Percentiles rank a stretch among this genome's conserved stretches.
These are phyloP conservation scores for Vanilla planifolia DNA, from an alignment of 106 monocot species.

Conservation along the genomic window DNA sequence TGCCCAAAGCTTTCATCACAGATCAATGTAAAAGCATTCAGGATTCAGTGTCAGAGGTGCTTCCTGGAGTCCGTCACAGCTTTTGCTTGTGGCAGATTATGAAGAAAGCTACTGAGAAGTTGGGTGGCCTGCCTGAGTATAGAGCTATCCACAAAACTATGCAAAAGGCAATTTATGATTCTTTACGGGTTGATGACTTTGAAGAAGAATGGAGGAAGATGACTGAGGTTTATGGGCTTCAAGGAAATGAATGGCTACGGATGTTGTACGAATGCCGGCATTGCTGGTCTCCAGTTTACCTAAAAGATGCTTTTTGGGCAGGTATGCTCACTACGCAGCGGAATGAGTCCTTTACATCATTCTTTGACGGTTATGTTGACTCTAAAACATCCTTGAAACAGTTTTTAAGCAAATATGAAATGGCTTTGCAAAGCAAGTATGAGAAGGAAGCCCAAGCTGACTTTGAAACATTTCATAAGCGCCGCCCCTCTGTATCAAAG, in stretches of 20 bases:
- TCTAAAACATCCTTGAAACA: constrained; percentile 36
- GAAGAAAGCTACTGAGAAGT: constrained; percentile 35
- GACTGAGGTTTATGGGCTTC: constrained; percentile 44
- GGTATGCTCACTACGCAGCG: constrained; percentile 40
- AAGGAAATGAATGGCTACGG: constrained; percentile 42
- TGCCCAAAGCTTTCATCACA: constrained; percentile 40
- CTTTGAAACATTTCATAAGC: constrained; percentile 55
- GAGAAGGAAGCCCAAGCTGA: constrained; percentile 64
- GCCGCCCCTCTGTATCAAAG: constrained; percentile 39
- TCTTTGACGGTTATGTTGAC: constrained; percentile 56
- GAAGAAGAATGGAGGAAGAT: constrained; percentile 42
- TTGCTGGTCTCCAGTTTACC: constrained; percentile 43
- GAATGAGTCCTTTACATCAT: constrained; percentile 24
- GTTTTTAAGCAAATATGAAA: constrained; percentile 52
- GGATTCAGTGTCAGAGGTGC: constrained; percentile 29
- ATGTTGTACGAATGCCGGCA: constrained; percentile 33
- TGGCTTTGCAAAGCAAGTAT: constrained; percentile 47
- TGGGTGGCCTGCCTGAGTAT: constrained; percentile 34
- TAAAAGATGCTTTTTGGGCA: constrained; percentile 62
- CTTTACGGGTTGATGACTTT: constrained; percentile 39
- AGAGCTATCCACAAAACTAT: constrained; percentile 26
- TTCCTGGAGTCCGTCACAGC: constrained; percentile 38
- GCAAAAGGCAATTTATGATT: constrained; percentile 59
- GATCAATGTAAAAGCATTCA: constrained; percentile 38
- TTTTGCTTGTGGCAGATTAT: constrained; percentile 45